These are phyloP conservation scores for Blastocystis sp. DNA, from an alignment of 352 stramenopile genomes.

Conservation along the genomic window DNA sequence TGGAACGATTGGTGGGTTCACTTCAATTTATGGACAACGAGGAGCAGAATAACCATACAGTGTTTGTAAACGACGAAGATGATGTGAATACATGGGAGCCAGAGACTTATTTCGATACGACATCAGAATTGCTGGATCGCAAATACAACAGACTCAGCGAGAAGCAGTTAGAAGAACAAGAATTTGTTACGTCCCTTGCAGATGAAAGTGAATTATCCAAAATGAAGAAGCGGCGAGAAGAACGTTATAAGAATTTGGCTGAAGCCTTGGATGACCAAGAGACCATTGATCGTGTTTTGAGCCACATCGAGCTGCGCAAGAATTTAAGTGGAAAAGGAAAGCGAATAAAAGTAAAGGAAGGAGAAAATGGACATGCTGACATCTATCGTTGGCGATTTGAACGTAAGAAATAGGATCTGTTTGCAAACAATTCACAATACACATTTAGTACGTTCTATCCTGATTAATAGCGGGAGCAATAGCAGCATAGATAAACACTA, in stretches of 20 bases:
- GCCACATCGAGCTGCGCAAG: slow-evolving; percentile 74
- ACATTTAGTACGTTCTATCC: background rate
- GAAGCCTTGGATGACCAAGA: slow-evolving; percentile 70
- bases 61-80: slow-evolving; percentile 63
- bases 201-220: slow-evolving; percentile 68
- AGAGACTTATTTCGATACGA: slow-evolving; percentile 70
- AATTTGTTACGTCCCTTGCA: slow-evolving; percentile 65
- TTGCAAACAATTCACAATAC: background rate
- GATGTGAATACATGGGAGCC: slow-evolving; percentile 62
- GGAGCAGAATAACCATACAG: slow-evolving; percentile 57
- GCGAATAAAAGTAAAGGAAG: slow-evolving; percentile 74
- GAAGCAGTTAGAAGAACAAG: slow-evolving; percentile 68
- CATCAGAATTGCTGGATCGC: slow-evolving; percentile 69
- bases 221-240: slow-evolving; percentile 71
- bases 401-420: slow-evolving; percentile 72
- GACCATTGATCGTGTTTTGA: slow-evolving; percentile 73
- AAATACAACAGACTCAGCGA: slow-evolving; percentile 72
- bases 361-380: slow-evolving; percentile 71
- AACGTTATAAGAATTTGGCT: slow-evolving; percentile 71
- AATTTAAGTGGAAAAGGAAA: slow-evolving; percentile 77
- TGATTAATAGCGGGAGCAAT: background rate
- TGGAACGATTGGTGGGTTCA: slow-evolving; percentile 36
- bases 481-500: slow-evolving; percentile 1
- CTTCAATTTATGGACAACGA: slow-evolving; percentile 49
- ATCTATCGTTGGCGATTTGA: slow-evolving; percentile 81